Evolutionary conservation across 139 green algal genomes (phyloP).

Genomic region (Pleodorina starrii): DNA sequence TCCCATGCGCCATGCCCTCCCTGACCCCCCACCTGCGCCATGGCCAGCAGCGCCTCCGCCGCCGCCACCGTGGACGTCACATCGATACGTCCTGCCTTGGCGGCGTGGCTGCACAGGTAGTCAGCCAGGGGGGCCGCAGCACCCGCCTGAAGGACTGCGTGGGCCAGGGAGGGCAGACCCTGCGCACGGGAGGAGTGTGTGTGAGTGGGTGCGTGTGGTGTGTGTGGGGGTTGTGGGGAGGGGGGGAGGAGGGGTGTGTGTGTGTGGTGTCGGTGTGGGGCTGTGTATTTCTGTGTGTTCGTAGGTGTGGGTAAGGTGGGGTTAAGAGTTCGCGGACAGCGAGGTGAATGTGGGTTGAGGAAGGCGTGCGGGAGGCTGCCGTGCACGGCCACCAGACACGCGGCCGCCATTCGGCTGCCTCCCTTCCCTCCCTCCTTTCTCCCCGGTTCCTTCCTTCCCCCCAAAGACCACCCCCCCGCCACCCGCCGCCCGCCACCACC

Average conservation of each 20-base stretch:
- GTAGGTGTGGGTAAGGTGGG: not conserved
- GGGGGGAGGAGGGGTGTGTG: not conserved
- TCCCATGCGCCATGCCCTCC: too few relatives aligned
- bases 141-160: not conserved
- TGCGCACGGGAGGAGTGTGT: not conserved
- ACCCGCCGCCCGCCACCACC: too few relatives aligned
- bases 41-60: slow-evolving; percentile 9
- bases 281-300: too few relatives aligned
- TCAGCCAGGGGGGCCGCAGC: not conserved
- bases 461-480: too few relatives aligned
- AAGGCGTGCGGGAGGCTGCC: not conserved
- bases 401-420: too few relatives aligned
- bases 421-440: too few relatives aligned
- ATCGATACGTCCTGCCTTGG: not conserved
- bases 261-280: too few relatives aligned
- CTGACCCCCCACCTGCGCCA: not conserved
- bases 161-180: not conserved
- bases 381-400: too few relatives aligned
- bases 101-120: not conserved
- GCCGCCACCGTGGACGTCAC: not conserved
- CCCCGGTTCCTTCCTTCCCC: too few relatives aligned
- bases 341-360: not conserved
- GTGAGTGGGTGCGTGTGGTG: not conserved
- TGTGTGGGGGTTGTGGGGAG: too few relatives aligned
- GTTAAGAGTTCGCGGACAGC: not conserved